Evolutionary conservation across 306 rosid genomes (phyloP).

Genomic region (Cucumis sativus): DNA sequence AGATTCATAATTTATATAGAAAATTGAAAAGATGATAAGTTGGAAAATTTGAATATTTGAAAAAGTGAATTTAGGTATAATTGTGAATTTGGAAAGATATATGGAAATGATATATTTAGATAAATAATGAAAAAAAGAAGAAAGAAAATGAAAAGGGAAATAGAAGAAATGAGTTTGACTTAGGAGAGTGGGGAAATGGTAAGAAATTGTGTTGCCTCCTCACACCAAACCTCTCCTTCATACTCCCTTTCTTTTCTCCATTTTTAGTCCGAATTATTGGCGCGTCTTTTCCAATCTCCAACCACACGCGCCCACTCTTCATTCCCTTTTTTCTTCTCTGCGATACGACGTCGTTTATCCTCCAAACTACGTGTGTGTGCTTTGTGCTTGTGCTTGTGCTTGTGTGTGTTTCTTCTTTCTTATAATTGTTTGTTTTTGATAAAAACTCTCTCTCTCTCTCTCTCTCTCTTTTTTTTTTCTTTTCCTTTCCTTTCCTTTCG

Average conservation of each 20-base stretch:
- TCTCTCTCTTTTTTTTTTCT: background rate
- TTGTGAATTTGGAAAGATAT: too few relatives aligned
- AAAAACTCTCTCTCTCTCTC: background rate
- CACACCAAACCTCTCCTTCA: slow-evolving; percentile 3
- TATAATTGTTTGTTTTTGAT: slow-evolving; percentile 1
- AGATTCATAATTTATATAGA: too few relatives aligned
- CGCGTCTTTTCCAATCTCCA: background rate
- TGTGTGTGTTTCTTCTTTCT: background rate
- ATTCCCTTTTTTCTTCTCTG: too few relatives aligned
- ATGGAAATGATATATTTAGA: too few relatives aligned
- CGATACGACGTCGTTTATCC: background rate
- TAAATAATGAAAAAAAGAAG: too few relatives aligned
- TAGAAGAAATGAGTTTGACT: background rate
- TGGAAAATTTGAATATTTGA: too few relatives aligned
- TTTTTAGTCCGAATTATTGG: background rate
- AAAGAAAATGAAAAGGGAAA: background rate
- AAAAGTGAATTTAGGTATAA: too few relatives aligned
- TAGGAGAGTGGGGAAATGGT: background rate
- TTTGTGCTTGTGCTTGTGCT: background rate
- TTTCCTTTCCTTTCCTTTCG: background rate
- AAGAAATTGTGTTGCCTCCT: background rate
- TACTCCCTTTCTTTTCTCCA: background rate
- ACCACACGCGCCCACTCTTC: background rate
- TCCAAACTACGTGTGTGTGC: background rate
- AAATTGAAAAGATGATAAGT: too few relatives aligned